Evolutionary conservation across 495 filamentous ascomycete genomes (phyloP), one percentile per base, ranked within the genome.

Genomic region (Neurospora sublineolata): DNA sequence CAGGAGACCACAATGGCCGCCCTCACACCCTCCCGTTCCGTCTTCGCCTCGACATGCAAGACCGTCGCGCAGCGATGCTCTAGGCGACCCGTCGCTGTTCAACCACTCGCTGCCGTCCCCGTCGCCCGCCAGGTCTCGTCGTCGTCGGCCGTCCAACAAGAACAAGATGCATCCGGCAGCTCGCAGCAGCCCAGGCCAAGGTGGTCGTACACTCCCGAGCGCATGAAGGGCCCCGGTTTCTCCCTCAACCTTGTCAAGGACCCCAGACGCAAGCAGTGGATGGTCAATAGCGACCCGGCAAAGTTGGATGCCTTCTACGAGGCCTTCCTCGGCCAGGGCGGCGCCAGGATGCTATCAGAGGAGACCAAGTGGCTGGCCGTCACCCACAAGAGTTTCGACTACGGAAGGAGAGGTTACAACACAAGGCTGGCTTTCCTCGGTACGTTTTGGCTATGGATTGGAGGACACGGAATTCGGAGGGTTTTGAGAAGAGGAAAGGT

Each of bases 371-470:
- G 94, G 95, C 86, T 97, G 75, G 94, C 94, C 12, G 87, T 99
- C 71, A 99, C 95, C 44, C 95, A 99, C 81, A 97, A 97, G 89
- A 97, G 93, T 81, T 98, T 97, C 80, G 95, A 98, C 82, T 93
- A 97, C 76, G 95, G 93, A 68, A 85, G 93, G 77, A 89, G 94
- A 83, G 94, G 94, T 12, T 97, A 92, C 83, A 99, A 98, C 80
- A 94, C 97, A 73, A 89, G 94, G 71, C 85, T 99, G 80, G 91
- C 91, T n/a, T 94, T 91, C 74, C 83, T 97, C 42, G 95, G 95
- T 97, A 87, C 76, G 88, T 44, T 44, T 9, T 42, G 41, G 41
- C 36, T 12, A 3, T 52, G 5, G 14, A 44, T 0, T 33, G 38
- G 8, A 27, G 27, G 2, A 27, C 18, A 18, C 1, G n/a, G 33